Percentiles rank a stretch among this genome's conserved stretches.
These are phyloP conservation scores for Serendipita sp. DNA, from an alignment of 768 basidiomycete species.

Conservation along the genomic window DNA sequence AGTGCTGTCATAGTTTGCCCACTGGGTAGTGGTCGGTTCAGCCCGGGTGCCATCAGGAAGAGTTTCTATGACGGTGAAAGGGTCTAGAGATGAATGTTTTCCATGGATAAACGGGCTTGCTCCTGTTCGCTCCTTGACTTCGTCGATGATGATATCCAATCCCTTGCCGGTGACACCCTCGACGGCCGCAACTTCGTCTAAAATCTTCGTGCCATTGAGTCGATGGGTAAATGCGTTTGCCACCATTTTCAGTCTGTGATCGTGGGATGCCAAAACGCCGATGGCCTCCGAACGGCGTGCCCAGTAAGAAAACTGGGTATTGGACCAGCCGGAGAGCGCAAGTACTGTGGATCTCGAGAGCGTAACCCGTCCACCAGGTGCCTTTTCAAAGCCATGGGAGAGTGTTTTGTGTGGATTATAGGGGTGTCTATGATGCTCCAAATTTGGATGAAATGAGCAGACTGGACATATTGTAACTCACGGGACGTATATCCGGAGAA, in stretches of 20 bases:
- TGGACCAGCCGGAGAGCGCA: slow-evolving; percentile 36
- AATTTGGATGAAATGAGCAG: neutral
- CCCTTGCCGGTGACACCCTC: slow-evolving; percentile 33
- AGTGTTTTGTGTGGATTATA: slow-evolving; percentile 38
- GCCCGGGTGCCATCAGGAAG: neutral
- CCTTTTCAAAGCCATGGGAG: slow-evolving; percentile 24
- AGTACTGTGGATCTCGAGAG: slow-evolving; percentile 35
- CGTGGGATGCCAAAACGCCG: slow-evolving; percentile 1
- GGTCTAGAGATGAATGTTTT: slow-evolving; percentile 35
- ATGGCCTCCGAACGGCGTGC: slow-evolving; percentile 30
- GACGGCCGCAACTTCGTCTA: slow-evolving; percentile 23
- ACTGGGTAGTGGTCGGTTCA: neutral
- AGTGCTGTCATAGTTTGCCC: neutral
- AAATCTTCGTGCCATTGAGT: neutral
- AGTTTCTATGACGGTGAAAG: slow-evolving; percentile 20
- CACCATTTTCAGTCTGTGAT: slow-evolving; percentile 5
- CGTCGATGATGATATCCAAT: slow-evolving; percentile 32
- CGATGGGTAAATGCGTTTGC: neutral
- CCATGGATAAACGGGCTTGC: slow-evolving; percentile 34
- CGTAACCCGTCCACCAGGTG: slow-evolving; percentile 30
- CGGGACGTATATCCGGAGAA: slow-evolving; percentile 34
- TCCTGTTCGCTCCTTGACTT: slow-evolving; percentile 34
- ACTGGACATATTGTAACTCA: slow-evolving; percentile 19
- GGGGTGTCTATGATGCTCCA: slow-evolving; percentile 26
- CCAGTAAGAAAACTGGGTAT: slow-evolving; percentile 40